A percentile compares a stretch with the other conserved stretches of the same genome.
phyloP scores from a whole-genome alignment of 1,139 yeast genomes.

The Schwanniomyces etchellsii region DNA sequence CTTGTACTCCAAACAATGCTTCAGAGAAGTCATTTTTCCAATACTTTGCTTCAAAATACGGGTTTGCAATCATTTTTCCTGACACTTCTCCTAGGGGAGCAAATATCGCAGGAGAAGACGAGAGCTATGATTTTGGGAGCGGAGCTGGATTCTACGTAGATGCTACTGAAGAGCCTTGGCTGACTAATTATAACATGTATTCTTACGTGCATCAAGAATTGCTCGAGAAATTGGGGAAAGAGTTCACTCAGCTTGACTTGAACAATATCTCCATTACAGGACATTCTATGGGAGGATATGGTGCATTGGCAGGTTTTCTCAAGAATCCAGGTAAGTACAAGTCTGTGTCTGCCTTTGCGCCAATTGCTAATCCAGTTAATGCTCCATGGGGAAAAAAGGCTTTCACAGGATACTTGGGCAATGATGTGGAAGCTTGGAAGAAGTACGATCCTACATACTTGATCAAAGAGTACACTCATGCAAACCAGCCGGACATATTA shows the following conservation, averaged over 20 bases:
- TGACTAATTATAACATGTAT: conserved; percentile 76
- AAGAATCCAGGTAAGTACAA: conserved; percentile 69
- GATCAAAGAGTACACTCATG: conserved; percentile 50
- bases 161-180: conserved; percentile 72
- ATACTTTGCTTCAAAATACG: conserved; percentile 71
- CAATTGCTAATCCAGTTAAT: conserved; percentile 72
- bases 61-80: conserved; percentile 87
- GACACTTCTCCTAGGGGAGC: conserved; percentile 98
- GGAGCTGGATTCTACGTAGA: conserved; percentile 95
- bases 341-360: conserved; percentile 88
- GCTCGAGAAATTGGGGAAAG: conserved; percentile 40
- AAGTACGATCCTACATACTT: conserved; percentile 79
- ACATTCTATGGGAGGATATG: conserved; percentile 98
- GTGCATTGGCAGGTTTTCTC: conserved; percentile 77
- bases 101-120: conserved; percentile 75
- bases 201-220: conserved; percentile 75
- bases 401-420: conserved; percentile 72
- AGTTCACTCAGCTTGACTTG: conserved; percentile 51
- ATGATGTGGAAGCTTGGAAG: conserved; percentile 54
- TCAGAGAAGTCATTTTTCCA: conserved; percentile 92
- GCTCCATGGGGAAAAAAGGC: conserved; percentile 85
- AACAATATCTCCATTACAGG: conserved; percentile 67
- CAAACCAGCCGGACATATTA: conserved; percentile 52
- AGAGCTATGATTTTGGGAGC: conserved; percentile 83
- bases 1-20: conserved; percentile 92